These are phyloP conservation scores for Backusella macrospora DNA, from an alignment of 192 early-diverging fungal genomes.

Conservation along the genomic window DNA sequence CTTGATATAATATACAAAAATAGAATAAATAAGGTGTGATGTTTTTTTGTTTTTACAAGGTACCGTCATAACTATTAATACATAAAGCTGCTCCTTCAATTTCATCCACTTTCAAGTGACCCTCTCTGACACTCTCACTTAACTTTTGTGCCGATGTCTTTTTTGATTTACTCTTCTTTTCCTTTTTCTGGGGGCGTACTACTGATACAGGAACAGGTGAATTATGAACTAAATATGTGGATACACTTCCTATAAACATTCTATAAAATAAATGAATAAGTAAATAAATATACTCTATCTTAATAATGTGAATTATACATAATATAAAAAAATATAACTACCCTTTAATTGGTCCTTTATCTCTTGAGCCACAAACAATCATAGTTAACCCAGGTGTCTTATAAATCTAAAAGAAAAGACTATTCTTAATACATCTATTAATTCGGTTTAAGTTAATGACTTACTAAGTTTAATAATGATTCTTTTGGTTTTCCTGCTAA, in stretches of 20 bases:
- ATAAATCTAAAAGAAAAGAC: constrained; percentile 2
- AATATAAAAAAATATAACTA: constrained; percentile 13
- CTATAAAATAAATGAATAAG: constrained; percentile 19
- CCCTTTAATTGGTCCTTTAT: constrained; percentile 52
- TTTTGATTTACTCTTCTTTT: constrained; percentile 34
- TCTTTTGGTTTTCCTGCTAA: constrained; percentile 39
- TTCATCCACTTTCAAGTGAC: constrained; percentile 44
- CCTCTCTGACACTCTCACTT: constrained; percentile 44
- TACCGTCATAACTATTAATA: constrained; percentile 31
- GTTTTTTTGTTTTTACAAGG: constrained; percentile 15
- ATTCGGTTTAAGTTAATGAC: background rate
- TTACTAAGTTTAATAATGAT: constrained; percentile 36
- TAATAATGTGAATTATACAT: background rate
- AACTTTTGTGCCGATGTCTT: constrained; percentile 38
- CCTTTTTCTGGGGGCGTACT: constrained; percentile 48
- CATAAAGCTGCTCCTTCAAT: constrained; percentile 12
- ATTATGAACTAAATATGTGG: constrained; percentile 55
- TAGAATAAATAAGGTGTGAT: constrained; percentile 23
- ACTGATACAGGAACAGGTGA: constrained; percentile 55
- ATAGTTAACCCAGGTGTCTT: constrained; percentile 42
- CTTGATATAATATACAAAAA: constrained; percentile 43
- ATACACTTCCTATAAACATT: constrained; percentile 53
- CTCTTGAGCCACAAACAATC: constrained; percentile 56
- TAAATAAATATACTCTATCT: background rate
- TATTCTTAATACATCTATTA: background rate